These are phyloP conservation scores for Naganishia sp. DNA, from an alignment of 1,284 basidiomycete species.

Conservation along the genomic window DNA sequence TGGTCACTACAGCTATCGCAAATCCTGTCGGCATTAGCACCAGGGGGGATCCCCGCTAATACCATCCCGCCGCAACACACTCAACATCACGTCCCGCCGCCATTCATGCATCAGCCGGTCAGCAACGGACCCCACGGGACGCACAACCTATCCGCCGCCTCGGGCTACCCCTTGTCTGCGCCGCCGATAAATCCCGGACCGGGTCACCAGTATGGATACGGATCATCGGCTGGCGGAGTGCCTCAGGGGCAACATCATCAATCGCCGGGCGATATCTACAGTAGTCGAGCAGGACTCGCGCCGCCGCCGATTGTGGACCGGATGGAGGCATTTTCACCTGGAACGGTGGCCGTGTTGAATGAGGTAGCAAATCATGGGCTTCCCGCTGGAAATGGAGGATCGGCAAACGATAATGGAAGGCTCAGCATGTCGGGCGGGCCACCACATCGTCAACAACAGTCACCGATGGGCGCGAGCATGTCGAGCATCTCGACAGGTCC, in stretches of 20 bases:
- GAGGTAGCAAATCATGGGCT: constrained; percentile 28
- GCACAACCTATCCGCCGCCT: neutral
- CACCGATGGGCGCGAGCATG: constrained; percentile 18
- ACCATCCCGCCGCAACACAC: constrained; percentile 37
- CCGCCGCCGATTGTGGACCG: constrained; percentile 7
- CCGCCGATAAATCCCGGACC: constrained; percentile 1
- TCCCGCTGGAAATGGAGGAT: neutral
- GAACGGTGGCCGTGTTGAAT: constrained; percentile 25
- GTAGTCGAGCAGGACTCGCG: neutral
- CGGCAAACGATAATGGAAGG: neutral
- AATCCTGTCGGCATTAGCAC: constrained; percentile 46
- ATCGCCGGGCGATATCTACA: neutral
- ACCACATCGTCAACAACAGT: constrained; percentile 18
- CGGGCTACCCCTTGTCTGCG: constrained; percentile 14
- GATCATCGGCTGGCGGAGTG: neutral
- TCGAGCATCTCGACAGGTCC: constrained; percentile 18
- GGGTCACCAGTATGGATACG: neutral
- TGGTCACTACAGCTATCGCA: constrained; percentile 43
- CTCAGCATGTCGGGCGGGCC: neutral
- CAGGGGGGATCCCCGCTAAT: constrained; percentile 22
- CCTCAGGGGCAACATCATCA: constrained; percentile 3
- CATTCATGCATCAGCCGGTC: constrained; percentile 34
- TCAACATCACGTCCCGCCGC: constrained; percentile 41
- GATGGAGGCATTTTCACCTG: constrained; percentile 30
- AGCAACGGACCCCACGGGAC: constrained; percentile 4